Base-by-base conservation (phyloP, 129 eudicot species). In the Centaurea solstitialis region DNA sequence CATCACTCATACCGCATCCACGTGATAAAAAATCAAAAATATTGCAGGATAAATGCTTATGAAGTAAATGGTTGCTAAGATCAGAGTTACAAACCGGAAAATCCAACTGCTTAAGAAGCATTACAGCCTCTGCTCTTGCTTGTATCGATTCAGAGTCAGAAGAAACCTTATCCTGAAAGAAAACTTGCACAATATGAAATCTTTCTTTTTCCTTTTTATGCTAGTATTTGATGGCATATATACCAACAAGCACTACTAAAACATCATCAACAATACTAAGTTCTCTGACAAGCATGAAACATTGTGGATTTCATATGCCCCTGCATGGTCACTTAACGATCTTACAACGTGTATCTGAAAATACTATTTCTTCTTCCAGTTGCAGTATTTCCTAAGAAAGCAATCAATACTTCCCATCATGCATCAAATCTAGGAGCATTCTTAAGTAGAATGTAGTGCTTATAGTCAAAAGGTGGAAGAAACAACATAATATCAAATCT, bases 91-190 rank as follows among this genome's bases (percentile, higher is more conserved):
- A 67, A 68, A 95, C 99, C 92, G 93, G 99, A 68, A 95, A 86
- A 80, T 93, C 90, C 84, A 95, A 80, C 90, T 89, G 93, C 90
- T 95, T 93, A 77, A 95, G 93, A 85, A 95, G 98, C 93, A 95
- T 85, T 73, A 91, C 97, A 78, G 99, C 94, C 87, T 95, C 97
- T 47, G 99, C 99, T 83, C 99, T 95, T 76, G 94, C 90, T 85
- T 95, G 99, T 85, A 95, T 93, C 33, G 99, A 93, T 87, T 95
- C 99, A 33, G 97, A 91, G 83, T 95, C 99, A 6, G 97, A 93
- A 85, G 91, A 95, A 76, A 95, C 90, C 79, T 91, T 93, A 67
- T 89, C 97, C 99, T 95, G 95, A 74, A 82, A 86, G 57, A 76
- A 73, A 67, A 18, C 43, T 30, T 38, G 53, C 62, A 67, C 35